Evolutionary conservation across 2,329 filamentous ascomycete species (phyloP).

Genomic region (Bipolaris oryzae): DNA sequence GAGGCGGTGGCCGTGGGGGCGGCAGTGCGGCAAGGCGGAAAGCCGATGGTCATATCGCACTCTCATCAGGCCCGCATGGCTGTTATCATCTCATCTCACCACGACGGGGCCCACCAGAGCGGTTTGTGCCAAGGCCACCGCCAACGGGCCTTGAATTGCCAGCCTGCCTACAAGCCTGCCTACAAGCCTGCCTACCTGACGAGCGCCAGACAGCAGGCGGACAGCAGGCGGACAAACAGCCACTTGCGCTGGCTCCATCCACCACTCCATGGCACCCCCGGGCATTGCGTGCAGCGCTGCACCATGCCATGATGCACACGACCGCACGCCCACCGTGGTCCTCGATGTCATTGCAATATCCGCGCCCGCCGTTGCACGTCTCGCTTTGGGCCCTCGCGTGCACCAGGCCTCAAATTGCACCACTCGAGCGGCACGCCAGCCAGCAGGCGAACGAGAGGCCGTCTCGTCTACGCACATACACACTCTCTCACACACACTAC

Average conservation of each 20-base stretch:
- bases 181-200: too few species aligned
- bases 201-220: too few species aligned
- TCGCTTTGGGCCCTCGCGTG: conserved; percentile 26
- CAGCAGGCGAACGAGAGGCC: conserved; percentile 7
- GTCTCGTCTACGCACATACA: conserved; percentile 16
- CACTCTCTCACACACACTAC: too few species aligned
- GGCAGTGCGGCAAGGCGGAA: conserved; percentile 12
- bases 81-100: conserved; percentile 42
- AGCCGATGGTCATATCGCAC: conserved; percentile 42
- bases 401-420: conserved; percentile 26
- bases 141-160: too few species aligned
- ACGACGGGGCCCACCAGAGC: conserved; percentile 26
- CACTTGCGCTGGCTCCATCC: too few species aligned
- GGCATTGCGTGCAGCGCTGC: conserved; percentile 27
- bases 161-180: too few species aligned
- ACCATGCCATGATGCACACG: conserved; percentile 28
- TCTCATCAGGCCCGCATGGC: conserved; percentile 37
- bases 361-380: conserved; percentile 23
- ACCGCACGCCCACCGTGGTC: conserved; percentile 9
- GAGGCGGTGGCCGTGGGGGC: conserved; percentile 27
- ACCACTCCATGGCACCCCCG: not conserved
- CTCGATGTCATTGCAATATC: conserved; percentile 38
- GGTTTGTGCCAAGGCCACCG: conserved; percentile 36
- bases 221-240: too few species aligned
- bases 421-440: conserved; percentile 23